Percentiles rank a stretch among this genome's conserved stretches.
phyloP scores from a whole-genome alignment of 352 stramenopile genomes.

The Aphanomyces invadans region DNA sequence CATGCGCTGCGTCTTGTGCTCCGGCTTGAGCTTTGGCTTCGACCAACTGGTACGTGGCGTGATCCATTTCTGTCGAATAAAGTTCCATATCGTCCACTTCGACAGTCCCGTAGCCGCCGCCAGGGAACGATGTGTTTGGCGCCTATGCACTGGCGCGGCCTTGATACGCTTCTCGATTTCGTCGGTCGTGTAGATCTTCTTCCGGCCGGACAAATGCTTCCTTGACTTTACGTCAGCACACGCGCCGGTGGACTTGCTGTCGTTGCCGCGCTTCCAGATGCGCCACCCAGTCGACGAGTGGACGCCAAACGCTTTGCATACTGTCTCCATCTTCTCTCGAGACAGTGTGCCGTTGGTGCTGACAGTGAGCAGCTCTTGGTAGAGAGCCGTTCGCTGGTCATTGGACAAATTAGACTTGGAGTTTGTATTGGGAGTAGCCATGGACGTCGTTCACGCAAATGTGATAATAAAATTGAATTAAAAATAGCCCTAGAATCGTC shows the following conservation, averaged over 20 bases:
- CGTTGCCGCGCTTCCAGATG: not conserved
- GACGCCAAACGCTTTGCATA: not conserved
- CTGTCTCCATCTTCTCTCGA: not conserved
- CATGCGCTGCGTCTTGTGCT: not conserved
- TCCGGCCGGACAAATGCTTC: not conserved
- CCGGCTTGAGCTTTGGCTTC: not conserved
- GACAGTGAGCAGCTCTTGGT: not conserved
- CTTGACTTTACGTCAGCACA: not conserved
- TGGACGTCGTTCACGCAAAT: not conserved
- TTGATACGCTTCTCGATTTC: not conserved
- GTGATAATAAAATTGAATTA: not conserved
- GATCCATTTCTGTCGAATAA: not conserved
- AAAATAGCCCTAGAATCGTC: too few species aligned
- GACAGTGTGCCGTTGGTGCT: not conserved
- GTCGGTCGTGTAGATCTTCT: not conserved
- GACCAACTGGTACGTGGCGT: not conserved
- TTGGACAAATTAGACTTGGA: not conserved
- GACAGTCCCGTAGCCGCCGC: not conserved
- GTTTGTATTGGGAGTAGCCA: not conserved
- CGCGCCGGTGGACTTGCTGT: too few species aligned
- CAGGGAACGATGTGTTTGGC: not conserved
- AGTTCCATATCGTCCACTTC: not conserved
- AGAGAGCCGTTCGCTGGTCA: not conserved
- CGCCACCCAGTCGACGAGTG: not conserved
- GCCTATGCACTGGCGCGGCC: not conserved